These are phyloP conservation scores for Eucalyptus pauciflora DNA, from an alignment of 345 rosid genomes.

Conservation along the genomic window DNA sequence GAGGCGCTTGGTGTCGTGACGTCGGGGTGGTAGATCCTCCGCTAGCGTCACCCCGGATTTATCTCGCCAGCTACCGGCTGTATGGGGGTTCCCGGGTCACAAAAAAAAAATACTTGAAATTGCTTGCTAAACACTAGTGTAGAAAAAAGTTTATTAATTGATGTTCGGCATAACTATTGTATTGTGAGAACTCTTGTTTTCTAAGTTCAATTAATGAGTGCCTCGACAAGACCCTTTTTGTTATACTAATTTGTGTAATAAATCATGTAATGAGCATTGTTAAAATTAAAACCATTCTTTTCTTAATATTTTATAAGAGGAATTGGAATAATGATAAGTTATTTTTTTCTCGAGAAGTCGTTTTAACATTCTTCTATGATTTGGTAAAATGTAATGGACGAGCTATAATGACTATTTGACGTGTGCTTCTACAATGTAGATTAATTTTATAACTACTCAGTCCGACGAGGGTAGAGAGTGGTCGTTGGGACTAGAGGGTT, in stretches of 20 bases:
- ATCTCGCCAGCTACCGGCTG: no score
- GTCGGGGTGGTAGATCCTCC: no score
- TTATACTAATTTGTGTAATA: neutral
- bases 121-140: neutral
- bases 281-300: neutral
- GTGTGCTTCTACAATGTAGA: no score
- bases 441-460: no score
- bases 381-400: neutral
- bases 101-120: neutral
- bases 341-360: neutral
- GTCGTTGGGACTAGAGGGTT: fast-evolving
- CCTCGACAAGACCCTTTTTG: neutral
- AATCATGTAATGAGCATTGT: neutral
- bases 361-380: neutral
- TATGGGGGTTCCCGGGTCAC: no score
- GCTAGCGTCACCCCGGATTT: no score
- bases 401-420: neutral
- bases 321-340: neutral
- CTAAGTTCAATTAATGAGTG: neutral
- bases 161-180: neutral
- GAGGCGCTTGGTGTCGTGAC: no score
- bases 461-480: no score
- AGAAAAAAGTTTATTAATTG: neutral
- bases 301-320: neutral
- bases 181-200: neutral